Evolutionary conservation across 306 rosid species (phyloP), one percentile per base, ranked within the genome.

Genomic region (Spatholobus suberectus): DNA sequence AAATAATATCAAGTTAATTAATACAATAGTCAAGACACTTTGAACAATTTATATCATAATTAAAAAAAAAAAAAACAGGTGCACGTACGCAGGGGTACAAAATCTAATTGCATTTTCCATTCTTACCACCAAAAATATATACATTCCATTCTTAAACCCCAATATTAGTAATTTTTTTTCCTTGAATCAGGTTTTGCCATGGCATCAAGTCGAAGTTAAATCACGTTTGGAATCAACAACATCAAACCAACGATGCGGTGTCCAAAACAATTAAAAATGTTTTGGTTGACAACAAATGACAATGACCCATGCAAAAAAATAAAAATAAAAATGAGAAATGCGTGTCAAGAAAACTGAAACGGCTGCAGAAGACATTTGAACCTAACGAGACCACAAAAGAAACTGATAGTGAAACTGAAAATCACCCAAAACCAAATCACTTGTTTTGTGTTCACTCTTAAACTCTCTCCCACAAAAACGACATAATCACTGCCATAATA

Each of bases 361-460:
- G 14, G 73, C 32, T 3, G n/a, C 27, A 9, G n/a, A 38, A 67
- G 0, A 2, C 49, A 67, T 20, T 20, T 38, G 73, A 67, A 67
- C 52, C 54, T 40, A 69, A 63, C 15, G 14, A 70, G 44, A 13
- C 57, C 58, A 44, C 57, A 15, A 13, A 38, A 12, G n/a, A 70
- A 44, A 41, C 71, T n/a, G n/a, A n/a, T n/a, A n/a, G n/a, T 76
- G 71, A 76, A 76, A 76, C 80, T 24, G 70, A 57, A 72, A 55
- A 41, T 8, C 32, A 38, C 55, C 21, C 17, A 68, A 68, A 12
- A 18, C n/a, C n/a, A n/a, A n/a, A n/a, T n/a, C 10, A 70, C 21
- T 44, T 44, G 47, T 66, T 66, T 66, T 37, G 13, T n/a, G 3
- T 20, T 13, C 76, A 13, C 58, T 24, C 40, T 24, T 14, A 13